These are phyloP conservation scores for Dalbergia oliveri DNA, from an alignment of 306 rosid genomes.

Conservation along the genomic window DNA sequence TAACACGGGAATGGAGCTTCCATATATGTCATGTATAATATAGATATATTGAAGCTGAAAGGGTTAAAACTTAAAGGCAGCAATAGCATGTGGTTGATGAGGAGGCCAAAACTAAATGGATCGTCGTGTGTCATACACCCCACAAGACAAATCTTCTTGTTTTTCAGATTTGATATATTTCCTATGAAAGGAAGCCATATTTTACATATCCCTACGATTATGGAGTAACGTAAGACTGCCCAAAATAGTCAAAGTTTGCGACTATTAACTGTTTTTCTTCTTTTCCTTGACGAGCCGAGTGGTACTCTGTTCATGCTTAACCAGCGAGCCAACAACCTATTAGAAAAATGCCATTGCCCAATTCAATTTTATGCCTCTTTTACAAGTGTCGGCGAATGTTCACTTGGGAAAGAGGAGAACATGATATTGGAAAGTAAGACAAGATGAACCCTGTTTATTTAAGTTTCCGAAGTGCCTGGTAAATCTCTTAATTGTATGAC, in stretches of 20 bases:
- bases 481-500: too few species aligned
- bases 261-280: not conserved
- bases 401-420: not conserved
- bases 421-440: not conserved
- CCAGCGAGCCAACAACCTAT: not conserved
- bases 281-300: constrained; percentile 12
- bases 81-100: constrained; percentile 6
- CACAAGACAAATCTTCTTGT: constrained; percentile 22
- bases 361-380: not conserved
- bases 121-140: not conserved
- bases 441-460: not conserved
- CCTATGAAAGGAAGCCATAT: constrained; percentile 17
- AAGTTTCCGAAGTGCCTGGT: not conserved
- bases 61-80: not conserved
- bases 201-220: not conserved
- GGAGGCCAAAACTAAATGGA: constrained; percentile 12
- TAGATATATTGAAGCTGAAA: not conserved
- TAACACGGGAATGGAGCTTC: too few species aligned
- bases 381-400: not conserved
- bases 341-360: not conserved
- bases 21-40: too few species aligned
- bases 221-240: not conserved
- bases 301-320: not conserved
- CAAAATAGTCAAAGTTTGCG: constrained; percentile 44
- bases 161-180: constrained; percentile 46